phyloP scores from a whole-genome alignment of 345 rosid species.

The Sonneratia caseolaris region DNA sequence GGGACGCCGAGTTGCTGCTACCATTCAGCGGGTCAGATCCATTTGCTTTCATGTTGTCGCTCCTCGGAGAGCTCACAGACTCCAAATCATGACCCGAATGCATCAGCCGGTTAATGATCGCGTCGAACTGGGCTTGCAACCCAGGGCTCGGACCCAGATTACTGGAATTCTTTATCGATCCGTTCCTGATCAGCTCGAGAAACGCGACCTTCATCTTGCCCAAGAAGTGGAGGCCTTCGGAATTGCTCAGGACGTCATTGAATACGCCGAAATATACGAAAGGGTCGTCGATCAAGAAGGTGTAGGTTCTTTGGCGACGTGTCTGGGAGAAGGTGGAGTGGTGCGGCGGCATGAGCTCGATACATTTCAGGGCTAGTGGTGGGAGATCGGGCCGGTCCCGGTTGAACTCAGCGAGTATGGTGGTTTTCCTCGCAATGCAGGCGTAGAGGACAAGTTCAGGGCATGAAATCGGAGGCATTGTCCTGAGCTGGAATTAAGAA shows the following conservation, averaged over 20 bases:
- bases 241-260: constrained; percentile 30
- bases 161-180: constrained; percentile 19
- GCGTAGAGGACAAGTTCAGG: constrained; percentile 44
- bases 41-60: constrained; percentile 20
- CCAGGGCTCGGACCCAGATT: constrained; percentile 23
- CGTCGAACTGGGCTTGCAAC: constrained; percentile 47
- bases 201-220: constrained; percentile 38
- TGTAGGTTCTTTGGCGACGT: constrained; percentile 33
- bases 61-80: constrained; percentile 22
- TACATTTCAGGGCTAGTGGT: constrained; percentile 43
- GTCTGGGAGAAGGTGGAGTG: constrained; percentile 77
- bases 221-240: constrained; percentile 44
- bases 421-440: constrained; percentile 55
- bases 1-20: constrained; percentile 26
- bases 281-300: constrained; percentile 47
- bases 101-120: constrained; percentile 37
- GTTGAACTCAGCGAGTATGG: constrained; percentile 55
- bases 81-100: constrained; percentile 33
- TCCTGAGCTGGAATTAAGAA: too few species aligned
- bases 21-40: constrained; percentile 40
- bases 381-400: constrained; percentile 39
- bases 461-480: background rate
- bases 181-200: constrained; percentile 26
- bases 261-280: constrained; percentile 50
- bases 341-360: constrained; percentile 50